A percentile compares a stretch with the other conserved stretches of the same genome.
phyloP scores from a whole-genome alignment of 2,329 filamentous ascomycete species.

The Aplosporella prunicola region DNA sequence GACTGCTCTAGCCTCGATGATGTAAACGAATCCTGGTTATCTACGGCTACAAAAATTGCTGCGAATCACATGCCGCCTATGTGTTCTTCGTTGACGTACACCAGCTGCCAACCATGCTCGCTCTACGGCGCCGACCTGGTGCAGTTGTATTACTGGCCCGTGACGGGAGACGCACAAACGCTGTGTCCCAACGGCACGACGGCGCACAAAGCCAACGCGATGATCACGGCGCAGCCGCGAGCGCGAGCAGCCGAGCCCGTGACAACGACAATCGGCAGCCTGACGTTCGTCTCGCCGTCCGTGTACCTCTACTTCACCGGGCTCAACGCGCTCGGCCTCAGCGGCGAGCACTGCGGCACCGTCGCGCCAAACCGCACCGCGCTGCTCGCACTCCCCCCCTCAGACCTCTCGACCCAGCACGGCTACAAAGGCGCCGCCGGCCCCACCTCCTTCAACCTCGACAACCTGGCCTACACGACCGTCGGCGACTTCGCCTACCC shows the following conservation, averaged over 20 bases:
- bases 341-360: neutral
- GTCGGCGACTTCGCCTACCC: neutral
- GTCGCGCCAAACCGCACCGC: too few species aligned
- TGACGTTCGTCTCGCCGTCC: constrained; percentile 1
- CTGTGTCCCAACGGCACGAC: constrained; percentile 1
- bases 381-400: neutral
- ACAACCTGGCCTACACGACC: constrained; percentile 1
- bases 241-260: too few species aligned
- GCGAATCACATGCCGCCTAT: too few species aligned
- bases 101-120: neutral
- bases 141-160: constrained; percentile 1
- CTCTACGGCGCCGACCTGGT: neutral
- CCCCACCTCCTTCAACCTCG: neutral
- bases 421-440: neutral
- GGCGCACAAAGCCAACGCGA: neutral
- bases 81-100: too few species aligned
- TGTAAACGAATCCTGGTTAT: too few species aligned
- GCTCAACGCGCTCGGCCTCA: neutral
- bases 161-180: neutral
- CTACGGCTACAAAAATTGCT: neutral
- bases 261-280: neutral
- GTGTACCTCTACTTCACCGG: constrained; percentile 1
- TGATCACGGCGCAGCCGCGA: neutral
- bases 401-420: neutral
- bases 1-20: neutral